These are phyloP conservation scores for Neonectria hederae DNA, from an alignment of 2,329 filamentous ascomycete species.

Conservation along the genomic window DNA sequence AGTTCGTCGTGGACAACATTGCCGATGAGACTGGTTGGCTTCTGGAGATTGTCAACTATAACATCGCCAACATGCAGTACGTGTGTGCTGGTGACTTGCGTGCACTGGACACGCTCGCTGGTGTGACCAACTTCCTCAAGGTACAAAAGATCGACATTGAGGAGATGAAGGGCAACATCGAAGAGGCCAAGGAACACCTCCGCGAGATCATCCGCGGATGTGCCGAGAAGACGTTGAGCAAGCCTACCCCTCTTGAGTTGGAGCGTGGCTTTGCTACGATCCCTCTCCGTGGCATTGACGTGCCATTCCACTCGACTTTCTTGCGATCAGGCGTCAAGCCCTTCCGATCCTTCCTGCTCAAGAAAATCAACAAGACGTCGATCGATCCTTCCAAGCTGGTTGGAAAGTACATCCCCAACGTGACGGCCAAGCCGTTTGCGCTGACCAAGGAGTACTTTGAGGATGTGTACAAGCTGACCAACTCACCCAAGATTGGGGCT, in stretches of 20 bases:
- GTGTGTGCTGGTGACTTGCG: constrained; percentile 77
- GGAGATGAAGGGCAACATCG: constrained; percentile 86
- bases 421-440: constrained; percentile 94
- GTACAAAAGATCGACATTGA: constrained; percentile 97
- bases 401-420: constrained; percentile 99
- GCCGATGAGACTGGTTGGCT: constrained; percentile 94
- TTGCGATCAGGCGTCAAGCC: constrained; percentile 98
- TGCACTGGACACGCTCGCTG: constrained; percentile 76
- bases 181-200: constrained; percentile 90
- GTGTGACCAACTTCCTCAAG: constrained; percentile 95
- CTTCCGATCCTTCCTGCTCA: constrained; percentile 96
- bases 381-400: constrained; percentile 97
- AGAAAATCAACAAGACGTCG: constrained; percentile 99
- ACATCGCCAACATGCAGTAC: constrained; percentile 80
- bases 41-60: constrained; percentile 98
- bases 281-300: constrained; percentile 95
- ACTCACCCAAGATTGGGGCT: constrained; percentile 78
- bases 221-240: constrained; percentile 85
- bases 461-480: constrained; percentile 95
- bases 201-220: constrained; percentile 91
- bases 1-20: constrained; percentile 97
- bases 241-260: constrained; percentile 87
- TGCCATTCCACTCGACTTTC: constrained; percentile 99
- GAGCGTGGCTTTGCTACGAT: constrained; percentile 97
- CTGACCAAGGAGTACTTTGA: constrained; percentile 99